Percentiles rank a stretch among this genome's conserved stretches.
Conservation (phyloP, 768 basidiomycete species). For the Inosperma sp. region DNA sequence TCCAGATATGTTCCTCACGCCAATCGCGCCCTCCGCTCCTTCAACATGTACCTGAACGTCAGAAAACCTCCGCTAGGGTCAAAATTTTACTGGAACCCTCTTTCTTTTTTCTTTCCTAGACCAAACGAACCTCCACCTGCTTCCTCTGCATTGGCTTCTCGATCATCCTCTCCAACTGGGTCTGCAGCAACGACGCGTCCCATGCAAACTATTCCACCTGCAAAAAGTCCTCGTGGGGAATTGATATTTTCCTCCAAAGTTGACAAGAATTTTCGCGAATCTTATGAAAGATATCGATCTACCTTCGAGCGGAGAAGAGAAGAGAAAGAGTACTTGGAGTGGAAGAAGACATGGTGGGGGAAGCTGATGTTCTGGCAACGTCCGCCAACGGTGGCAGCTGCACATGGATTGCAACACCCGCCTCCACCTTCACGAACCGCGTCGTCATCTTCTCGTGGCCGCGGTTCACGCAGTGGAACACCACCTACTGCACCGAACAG, state of each 20-base stretch:
- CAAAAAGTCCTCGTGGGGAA: constrained; percentile 89
- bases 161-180: constrained; percentile 36
- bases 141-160: constrained; percentile 29
- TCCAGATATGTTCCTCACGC: constrained; percentile 93
- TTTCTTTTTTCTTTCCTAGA: constrained; percentile 56
- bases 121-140: constrained; percentile 27
- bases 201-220: constrained; percentile 82
- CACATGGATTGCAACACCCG: constrained; percentile 1
- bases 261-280: constrained; percentile 74
- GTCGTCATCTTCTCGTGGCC: constrained; percentile 26
- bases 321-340: constrained; percentile 47
- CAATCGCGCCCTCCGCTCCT: constrained; percentile 82
- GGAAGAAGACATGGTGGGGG: constrained; percentile 30
- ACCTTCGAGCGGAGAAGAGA: constrained; percentile 79
- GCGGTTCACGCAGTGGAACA: constrained; percentile 33
- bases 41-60: constrained; percentile 98
- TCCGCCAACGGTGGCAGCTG: constrained; percentile 16
- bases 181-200: constrained; percentile 42
- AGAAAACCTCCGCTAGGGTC: constrained; percentile 71
- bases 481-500: constrained; percentile 13
- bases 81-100: constrained; percentile 49
- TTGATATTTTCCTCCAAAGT: constrained; percentile 93
- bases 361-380: constrained; percentile 28
- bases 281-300: constrained; percentile 87
- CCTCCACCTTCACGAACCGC: constrained; percentile 23